Conservation (phyloP, 78 protist species). For the Cavenderia fasciculata region DNA sequence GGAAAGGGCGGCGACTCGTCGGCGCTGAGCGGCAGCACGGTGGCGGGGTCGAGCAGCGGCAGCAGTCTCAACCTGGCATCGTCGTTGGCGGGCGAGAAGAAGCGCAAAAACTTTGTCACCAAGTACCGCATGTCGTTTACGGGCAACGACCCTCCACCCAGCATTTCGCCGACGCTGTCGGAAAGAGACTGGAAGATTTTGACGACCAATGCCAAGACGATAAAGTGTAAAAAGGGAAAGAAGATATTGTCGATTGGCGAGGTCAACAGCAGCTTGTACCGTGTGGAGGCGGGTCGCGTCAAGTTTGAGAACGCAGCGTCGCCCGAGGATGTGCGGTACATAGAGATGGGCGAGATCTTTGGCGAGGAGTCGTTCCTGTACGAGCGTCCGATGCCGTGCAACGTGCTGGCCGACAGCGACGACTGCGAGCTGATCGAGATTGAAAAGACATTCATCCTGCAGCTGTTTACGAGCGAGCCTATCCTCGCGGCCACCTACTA, state of each 20-base stretch:
- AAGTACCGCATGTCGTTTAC: conserved; percentile 72
- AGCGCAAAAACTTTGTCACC: conserved; percentile 31
- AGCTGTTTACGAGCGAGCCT: conserved; percentile 54
- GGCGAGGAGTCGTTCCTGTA: conserved; percentile 64
- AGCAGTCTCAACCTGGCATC: not conserved
- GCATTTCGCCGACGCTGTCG: conserved; percentile 10
- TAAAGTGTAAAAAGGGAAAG: conserved; percentile 9
- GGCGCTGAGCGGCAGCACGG: not conserved
- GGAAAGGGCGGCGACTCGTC: not conserved
- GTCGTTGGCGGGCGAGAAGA: not conserved
- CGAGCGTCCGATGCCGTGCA: conserved; percentile 40
- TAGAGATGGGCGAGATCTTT: conserved; percentile 53
- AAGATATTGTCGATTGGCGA: conserved; percentile 12
- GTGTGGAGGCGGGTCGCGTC: conserved; percentile 60
- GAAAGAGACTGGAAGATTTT: conserved; percentile 74
- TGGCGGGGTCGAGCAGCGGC: not conserved
- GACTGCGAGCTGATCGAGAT: conserved; percentile 59
- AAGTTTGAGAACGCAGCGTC: conserved; percentile 33
- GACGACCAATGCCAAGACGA: conserved; percentile 34
- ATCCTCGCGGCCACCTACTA: conserved; percentile 54
- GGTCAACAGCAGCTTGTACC: conserved; percentile 41
- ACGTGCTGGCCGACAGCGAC: conserved; percentile 16
- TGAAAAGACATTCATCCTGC: conserved; percentile 54
- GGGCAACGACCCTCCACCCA: conserved; percentile 73
- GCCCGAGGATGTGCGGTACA: conserved; percentile 21